These are phyloP conservation scores for Gossypium laxum DNA, from an alignment of 441 rosid genomes.

Conservation along the genomic window DNA sequence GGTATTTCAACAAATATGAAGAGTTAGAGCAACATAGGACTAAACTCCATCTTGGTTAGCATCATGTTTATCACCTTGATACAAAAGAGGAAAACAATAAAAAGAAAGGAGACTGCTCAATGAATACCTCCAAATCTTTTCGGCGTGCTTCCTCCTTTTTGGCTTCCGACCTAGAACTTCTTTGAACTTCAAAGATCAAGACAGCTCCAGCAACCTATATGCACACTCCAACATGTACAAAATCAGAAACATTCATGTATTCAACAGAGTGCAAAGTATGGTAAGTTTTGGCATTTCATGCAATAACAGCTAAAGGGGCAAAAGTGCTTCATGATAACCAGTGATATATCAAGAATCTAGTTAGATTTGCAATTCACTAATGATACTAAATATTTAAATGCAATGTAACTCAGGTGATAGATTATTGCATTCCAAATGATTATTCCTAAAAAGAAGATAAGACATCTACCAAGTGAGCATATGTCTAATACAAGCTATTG, in stretches of 20 bases:
- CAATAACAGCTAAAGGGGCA: not conserved
- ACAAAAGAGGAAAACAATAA: not conserved
- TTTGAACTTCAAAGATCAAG: constrained; percentile 78
- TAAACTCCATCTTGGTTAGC: not conserved
- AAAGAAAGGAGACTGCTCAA: not conserved
- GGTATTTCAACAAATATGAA: not conserved
- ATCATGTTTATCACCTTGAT: not conserved
- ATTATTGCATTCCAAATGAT: not conserved
- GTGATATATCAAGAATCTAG: not conserved
- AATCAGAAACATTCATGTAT: not conserved
- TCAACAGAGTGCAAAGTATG: not conserved
- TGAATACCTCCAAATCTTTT: constrained; percentile 61
- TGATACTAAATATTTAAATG: not conserved
- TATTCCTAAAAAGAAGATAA: not conserved
- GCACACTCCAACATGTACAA: constrained; percentile 3
- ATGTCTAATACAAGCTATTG: not conserved
- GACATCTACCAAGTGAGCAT: not conserved
- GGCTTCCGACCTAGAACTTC: constrained; percentile 85
- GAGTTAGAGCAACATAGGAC: not conserved
- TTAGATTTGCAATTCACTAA: not conserved
- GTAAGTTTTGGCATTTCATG: constrained; percentile 1
- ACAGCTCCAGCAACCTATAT: constrained; percentile 66
- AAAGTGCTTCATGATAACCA: not conserved
- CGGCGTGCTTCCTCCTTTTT: constrained; percentile 71
- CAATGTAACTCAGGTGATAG: not conserved